A percentile compares a stretch with the other conserved stretches of the same genome.
Conservation (phyloP, 306 rosid genomes). For the Lupinus albus region DNA sequence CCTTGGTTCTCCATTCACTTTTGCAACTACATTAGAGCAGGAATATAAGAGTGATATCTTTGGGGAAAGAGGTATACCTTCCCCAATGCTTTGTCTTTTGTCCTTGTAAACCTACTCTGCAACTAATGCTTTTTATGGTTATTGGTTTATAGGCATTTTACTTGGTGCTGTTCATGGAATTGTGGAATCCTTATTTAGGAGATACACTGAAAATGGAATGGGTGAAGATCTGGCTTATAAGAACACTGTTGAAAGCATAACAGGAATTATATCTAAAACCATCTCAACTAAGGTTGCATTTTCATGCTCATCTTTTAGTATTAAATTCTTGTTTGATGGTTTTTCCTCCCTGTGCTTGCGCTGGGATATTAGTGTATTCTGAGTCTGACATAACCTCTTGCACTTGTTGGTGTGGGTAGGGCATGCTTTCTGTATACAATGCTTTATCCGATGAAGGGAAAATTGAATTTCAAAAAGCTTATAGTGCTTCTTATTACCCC, state of each 20-base stretch:
- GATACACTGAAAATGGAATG: constrained; percentile 92
- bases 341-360: not conserved
- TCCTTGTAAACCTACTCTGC: constrained; percentile 2
- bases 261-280: constrained; percentile 73
- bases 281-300: constrained; percentile 67
- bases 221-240: constrained; percentile 86
- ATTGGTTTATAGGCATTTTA: constrained; percentile 68
- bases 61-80: constrained; percentile 80
- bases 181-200: constrained; percentile 91
- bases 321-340: not conserved
- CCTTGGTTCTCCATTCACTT: constrained; percentile 99
- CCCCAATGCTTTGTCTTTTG: not conserved
- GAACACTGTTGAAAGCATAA: constrained; percentile 88
- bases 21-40: constrained; percentile 89
- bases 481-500: constrained; percentile 78
- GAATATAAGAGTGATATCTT: constrained; percentile 97
- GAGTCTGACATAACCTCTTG: constrained; percentile 23
- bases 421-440: constrained; percentile 67
- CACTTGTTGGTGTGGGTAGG: constrained; percentile 42
- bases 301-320: constrained; percentile 9
- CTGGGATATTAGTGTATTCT: constrained; percentile 1
- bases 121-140: constrained; percentile 40
- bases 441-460: constrained; percentile 62
- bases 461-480: constrained; percentile 69
- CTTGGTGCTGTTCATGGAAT: constrained; percentile 98